These are phyloP conservation scores for Talaromyces sp. DNA, from an alignment of 2,329 filamentous ascomycete species.

Conservation along the genomic window DNA sequence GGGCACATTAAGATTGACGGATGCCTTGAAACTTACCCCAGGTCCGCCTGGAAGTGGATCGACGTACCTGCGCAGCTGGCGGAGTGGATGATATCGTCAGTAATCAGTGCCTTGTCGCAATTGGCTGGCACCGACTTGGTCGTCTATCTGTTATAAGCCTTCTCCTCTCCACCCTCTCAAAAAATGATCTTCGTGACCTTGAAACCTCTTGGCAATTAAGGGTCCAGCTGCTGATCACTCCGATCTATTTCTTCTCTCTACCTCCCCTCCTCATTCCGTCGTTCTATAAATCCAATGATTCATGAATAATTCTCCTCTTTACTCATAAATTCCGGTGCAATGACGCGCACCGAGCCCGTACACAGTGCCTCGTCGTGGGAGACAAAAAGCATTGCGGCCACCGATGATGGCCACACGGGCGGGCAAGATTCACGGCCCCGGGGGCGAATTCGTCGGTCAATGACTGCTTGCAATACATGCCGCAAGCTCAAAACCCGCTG, in stretches of 20 bases:
- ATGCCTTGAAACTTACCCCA: slow-evolving; percentile 32
- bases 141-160: slow-evolving; percentile 30
- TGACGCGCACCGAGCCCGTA: slow-evolving; percentile 31
- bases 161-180: slow-evolving; percentile 18
- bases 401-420: slow-evolving; percentile 28
- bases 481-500: slow-evolving; percentile 43
- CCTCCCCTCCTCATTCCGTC: slow-evolving; percentile 4
- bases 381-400: slow-evolving; percentile 26
- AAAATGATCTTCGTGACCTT: slow-evolving; percentile 25
- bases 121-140: slow-evolving; percentile 17
- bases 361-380: slow-evolving; percentile 32
- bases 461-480: slow-evolving; percentile 42
- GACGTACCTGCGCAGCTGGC: slow-evolving; percentile 28
- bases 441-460: slow-evolving; percentile 39
- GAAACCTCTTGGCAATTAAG: slow-evolving; percentile 18
- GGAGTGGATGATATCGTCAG: slow-evolving; percentile 28
- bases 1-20: slow-evolving; percentile 23
- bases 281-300: slow-evolving; percentile 1
- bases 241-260: slow-evolving; percentile 1
- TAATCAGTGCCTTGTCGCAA: slow-evolving; percentile 28
- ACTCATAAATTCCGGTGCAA: slow-evolving; percentile 16
- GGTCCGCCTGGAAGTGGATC: slow-evolving; percentile 28
- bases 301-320: background rate
- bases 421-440: slow-evolving; percentile 32
- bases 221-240: slow-evolving; percentile 22